A percentile compares a stretch with the other conserved stretches of the same genome.
These are phyloP conservation scores for Marchantia paleacea DNA, from an alignment of 225 moss, liverwort and hornwort species.

Conservation along the genomic window DNA sequence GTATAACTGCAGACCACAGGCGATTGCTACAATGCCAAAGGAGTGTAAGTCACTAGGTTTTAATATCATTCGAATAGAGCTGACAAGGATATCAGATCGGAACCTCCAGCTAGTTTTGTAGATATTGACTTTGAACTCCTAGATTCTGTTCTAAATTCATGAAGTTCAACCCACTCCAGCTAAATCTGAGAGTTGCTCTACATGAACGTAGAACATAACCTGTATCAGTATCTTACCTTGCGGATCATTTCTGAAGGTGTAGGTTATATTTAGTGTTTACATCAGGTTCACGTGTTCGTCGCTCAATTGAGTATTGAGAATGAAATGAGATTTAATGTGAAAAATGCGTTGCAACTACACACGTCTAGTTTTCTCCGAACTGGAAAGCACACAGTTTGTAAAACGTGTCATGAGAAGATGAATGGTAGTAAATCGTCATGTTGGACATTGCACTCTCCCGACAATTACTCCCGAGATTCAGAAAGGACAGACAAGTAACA, in stretches of 20 bases:
- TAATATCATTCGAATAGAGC: background rate
- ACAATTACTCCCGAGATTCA: too few relatives aligned
- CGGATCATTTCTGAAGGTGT: background rate
- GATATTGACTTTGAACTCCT: background rate
- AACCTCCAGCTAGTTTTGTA: background rate
- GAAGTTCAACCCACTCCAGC: background rate
- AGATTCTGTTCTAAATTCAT: slow-evolving; percentile 18
- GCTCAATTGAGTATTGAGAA: background rate
- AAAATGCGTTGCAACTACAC: too few relatives aligned
- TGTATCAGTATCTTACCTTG: background rate
- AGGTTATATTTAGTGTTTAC: background rate
- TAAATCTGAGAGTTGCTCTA: background rate
- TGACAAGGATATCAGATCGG: background rate
- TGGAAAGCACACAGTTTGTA: too few relatives aligned
- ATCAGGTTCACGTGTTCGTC: background rate
- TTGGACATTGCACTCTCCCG: too few relatives aligned
- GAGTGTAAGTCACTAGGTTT: background rate
- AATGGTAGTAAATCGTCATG: too few relatives aligned
- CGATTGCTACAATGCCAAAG: background rate
- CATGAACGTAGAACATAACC: slow-evolving; percentile 18
- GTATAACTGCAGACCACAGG: background rate
- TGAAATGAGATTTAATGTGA: background rate
- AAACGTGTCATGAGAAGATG: too few relatives aligned
- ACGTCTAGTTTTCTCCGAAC: too few relatives aligned
- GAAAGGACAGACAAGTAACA: too few relatives aligned